These are phyloP conservation scores for Pleurotus tuoliensis DNA, from an alignment of 768 basidiomycete species.

Conservation along the genomic window DNA sequence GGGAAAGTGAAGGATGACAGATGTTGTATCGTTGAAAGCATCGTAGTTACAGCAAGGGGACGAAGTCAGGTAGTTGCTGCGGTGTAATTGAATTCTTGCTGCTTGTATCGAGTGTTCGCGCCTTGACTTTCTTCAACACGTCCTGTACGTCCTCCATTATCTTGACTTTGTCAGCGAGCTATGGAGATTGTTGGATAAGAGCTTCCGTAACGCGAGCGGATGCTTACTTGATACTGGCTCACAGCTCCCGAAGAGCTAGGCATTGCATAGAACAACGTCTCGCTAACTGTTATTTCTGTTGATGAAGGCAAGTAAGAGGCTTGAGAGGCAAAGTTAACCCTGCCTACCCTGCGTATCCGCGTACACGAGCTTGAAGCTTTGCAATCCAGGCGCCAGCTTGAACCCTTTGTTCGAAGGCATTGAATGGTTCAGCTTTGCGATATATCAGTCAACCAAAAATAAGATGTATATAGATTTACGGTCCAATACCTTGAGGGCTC, in stretches of 20 bases:
- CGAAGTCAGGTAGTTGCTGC: not conserved
- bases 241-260: conserved; percentile 78
- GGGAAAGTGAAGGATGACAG: too few species aligned
- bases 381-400: conserved; percentile 29
- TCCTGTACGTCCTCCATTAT: conserved; percentile 33
- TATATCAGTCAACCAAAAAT: not conserved
- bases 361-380: conserved; percentile 49
- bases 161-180: conserved; percentile 43
- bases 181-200: not conserved
- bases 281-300: conserved; percentile 16
- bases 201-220: not conserved
- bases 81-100: conserved; percentile 8
- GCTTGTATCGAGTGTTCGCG: conserved; percentile 12
- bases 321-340: not conserved
- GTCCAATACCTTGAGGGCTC: not conserved
- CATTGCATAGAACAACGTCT: conserved; percentile 72
- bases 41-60: too few species aligned
- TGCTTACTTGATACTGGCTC: conserved; percentile 61
- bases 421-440: not conserved
- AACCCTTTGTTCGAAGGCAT: not conserved
- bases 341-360: conserved; percentile 14
- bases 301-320: not conserved
- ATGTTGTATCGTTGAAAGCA: too few species aligned
- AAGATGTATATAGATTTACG: not conserved
- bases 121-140: conserved; percentile 25